Conservation (phyloP, 2,329 filamentous ascomycete species). For the Colletotrichum cordylinicola region DNA sequence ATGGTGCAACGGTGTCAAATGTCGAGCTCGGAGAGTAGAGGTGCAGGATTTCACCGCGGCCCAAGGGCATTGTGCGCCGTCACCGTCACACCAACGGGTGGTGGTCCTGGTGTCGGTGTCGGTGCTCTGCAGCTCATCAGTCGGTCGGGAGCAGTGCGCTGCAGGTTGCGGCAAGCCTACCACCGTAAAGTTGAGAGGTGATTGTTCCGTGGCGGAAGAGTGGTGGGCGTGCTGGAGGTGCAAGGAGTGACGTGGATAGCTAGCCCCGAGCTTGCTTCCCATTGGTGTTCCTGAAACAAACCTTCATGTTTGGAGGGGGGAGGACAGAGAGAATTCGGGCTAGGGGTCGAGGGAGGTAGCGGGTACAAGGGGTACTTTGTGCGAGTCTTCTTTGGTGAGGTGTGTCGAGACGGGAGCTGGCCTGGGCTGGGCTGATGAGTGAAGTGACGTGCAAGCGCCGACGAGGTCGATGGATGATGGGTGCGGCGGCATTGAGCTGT, state of each 20-base stretch:
- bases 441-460: background rate
- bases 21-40: background rate
- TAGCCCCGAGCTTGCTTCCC: constrained; percentile 19
- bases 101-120: background rate
- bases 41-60: background rate
- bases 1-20: background rate
- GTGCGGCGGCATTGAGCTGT: background rate
- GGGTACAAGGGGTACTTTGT: background rate
- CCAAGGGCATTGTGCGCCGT: background rate
- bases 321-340: background rate
- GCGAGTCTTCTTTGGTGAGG: background rate
- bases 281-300: constrained; percentile 24
- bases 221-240: background rate
- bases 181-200: background rate
- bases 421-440: background rate
- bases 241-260: constrained; percentile 17
- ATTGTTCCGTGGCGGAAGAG: background rate
- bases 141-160: background rate
- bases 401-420: background rate
- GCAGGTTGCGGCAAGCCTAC: background rate
- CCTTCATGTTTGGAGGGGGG: constrained; percentile 8
- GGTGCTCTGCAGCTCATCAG: background rate
- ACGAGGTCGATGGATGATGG: background rate
- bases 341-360: background rate
- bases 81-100: background rate